Evolutionary conservation across 1,139 yeast genomes (phyloP).

Genomic region (Pichia terricola): DNA sequence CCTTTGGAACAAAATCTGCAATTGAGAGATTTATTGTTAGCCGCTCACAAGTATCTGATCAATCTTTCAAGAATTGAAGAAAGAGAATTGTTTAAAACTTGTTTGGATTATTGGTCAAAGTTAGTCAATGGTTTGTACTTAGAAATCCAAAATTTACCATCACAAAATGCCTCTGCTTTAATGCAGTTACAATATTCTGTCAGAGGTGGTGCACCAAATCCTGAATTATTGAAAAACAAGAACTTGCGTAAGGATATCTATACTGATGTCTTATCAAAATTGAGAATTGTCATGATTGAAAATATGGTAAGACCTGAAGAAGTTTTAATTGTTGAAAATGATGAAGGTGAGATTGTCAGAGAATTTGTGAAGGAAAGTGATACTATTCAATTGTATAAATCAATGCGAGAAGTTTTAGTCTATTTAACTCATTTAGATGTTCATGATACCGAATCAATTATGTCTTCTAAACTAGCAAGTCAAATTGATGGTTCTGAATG

Average conservation of each 20-base stretch:
- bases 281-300: constrained; percentile 86
- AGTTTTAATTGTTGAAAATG: constrained; percentile 91
- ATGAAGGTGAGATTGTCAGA: constrained; percentile 97
- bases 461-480: constrained; percentile 82
- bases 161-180: constrained; percentile 61
- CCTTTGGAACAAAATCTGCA: constrained; percentile 61
- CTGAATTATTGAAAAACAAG: constrained; percentile 61
- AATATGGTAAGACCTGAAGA: constrained; percentile 99
- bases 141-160: constrained; percentile 77
- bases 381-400: constrained; percentile 88
- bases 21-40: constrained; percentile 45
- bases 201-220: constrained; percentile 80
- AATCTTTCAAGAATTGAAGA: constrained; percentile 88
- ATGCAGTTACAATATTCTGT: constrained; percentile 58
- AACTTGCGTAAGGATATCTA: constrained; percentile 85
- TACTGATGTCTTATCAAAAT: constrained; percentile 60
- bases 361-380: constrained; percentile 96
- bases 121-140: constrained; percentile 72
- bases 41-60: constrained; percentile 72
- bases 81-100: constrained; percentile 89
- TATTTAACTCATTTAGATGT: constrained; percentile 94
- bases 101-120: constrained; percentile 88
- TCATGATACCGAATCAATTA: constrained; percentile 84
- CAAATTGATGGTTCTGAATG: constrained; percentile 96
- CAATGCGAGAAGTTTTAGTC: constrained; percentile 91